Conservation (phyloP, 768 basidiomycete species). For the Boletus edulis region DNA sequence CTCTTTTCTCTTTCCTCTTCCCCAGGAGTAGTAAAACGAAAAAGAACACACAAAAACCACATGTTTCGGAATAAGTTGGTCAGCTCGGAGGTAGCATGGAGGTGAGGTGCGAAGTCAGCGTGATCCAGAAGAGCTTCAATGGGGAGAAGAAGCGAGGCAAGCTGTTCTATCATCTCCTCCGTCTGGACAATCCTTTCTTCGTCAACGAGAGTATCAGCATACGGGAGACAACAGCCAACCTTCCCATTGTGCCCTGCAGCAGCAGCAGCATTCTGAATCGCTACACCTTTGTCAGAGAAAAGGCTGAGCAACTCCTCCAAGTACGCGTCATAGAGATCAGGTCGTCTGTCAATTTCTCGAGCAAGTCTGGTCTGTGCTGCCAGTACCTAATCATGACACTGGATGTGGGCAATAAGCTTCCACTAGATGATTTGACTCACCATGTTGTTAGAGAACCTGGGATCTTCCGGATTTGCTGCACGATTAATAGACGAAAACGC, state of each 20-base stretch:
- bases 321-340: slow-evolving; percentile 78
- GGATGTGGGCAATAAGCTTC: not conserved
- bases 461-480: slow-evolving; percentile 85
- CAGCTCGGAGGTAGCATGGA: slow-evolving; percentile 53
- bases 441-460: slow-evolving; percentile 87
- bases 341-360: slow-evolving; percentile 67
- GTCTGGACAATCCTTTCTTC: slow-evolving; percentile 39
- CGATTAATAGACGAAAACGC: slow-evolving; percentile 84
- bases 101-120: slow-evolving; percentile 59
- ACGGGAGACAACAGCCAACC: slow-evolving; percentile 36
- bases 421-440: slow-evolving; percentile 36
- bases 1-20: slow-evolving; percentile 47
- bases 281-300: slow-evolving; percentile 89
- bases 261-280: slow-evolving; percentile 79
- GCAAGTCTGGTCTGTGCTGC: slow-evolving; percentile 91
- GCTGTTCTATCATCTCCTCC: slow-evolving; percentile 82
- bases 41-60: slow-evolving; percentile 92
- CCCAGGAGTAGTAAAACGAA: slow-evolving; percentile 61
- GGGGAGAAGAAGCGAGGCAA: slow-evolving; percentile 85
- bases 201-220: slow-evolving; percentile 4
- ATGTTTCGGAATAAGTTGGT: slow-evolving; percentile 84
- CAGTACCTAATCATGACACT: slow-evolving; percentile 52
- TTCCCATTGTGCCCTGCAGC: slow-evolving; percentile 64
- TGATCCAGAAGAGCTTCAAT: slow-evolving; percentile 86
- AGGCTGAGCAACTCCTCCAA: slow-evolving; percentile 81